phyloP scores from a whole-genome alignment of 306 rosid genomes.

The Lablab purpureus region DNA sequence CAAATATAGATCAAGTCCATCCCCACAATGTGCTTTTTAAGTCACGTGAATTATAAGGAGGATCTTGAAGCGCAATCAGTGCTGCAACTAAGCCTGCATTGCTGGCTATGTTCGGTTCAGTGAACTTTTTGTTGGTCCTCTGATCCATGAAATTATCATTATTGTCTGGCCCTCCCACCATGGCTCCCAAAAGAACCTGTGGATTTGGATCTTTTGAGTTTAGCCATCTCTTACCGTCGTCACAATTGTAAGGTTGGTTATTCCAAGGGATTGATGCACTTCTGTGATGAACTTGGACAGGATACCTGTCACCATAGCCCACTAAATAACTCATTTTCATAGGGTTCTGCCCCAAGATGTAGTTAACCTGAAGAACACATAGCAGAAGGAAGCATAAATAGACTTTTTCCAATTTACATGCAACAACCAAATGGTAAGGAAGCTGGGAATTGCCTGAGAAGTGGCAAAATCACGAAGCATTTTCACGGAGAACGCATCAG shows the following conservation, averaged over 20 bases:
- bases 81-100: constrained; percentile 92
- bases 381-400: constrained; percentile 22
- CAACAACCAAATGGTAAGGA: not conserved
- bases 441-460: constrained; percentile 63
- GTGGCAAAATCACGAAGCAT: constrained; percentile 61
- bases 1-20: constrained; percentile 63
- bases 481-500: constrained; percentile 52
- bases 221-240: constrained; percentile 65
- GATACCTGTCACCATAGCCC: constrained; percentile 71
- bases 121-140: constrained; percentile 67
- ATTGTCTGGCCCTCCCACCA: constrained; percentile 79
- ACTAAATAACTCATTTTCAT: constrained; percentile 81
- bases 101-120: constrained; percentile 79
- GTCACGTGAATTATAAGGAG: constrained; percentile 47
- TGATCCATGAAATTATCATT: constrained; percentile 67
- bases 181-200: constrained; percentile 74
- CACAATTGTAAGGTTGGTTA: constrained; percentile 53
- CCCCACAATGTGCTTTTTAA: constrained; percentile 55
- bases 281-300: constrained; percentile 79
- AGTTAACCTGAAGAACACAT: constrained; percentile 58
- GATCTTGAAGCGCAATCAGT: constrained; percentile 72
- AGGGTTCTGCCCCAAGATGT: constrained; percentile 85
- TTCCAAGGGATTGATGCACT: constrained; percentile 84
- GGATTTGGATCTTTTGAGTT: constrained; percentile 67
- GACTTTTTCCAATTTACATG: constrained; percentile 6